phyloP scores from a whole-genome alignment of 306 rosid species.

The Corylus avellana region DNA sequence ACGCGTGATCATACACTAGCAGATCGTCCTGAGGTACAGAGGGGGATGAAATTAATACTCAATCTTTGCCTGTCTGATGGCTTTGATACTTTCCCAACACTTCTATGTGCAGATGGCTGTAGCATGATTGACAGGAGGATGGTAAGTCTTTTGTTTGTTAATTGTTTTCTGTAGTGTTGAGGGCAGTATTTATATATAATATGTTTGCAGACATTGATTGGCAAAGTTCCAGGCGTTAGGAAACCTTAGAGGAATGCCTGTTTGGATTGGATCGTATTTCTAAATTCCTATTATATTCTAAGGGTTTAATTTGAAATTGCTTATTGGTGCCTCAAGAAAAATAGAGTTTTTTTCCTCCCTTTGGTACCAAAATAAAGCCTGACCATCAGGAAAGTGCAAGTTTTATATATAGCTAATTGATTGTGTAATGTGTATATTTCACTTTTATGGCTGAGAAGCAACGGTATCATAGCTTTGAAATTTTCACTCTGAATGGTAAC shows the following conservation, averaged over 20 bases:
- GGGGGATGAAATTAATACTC: slow-evolving; percentile 28
- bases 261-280: neutral
- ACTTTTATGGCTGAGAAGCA: neutral
- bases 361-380: neutral
- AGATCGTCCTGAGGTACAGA: slow-evolving; percentile 27
- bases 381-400: neutral
- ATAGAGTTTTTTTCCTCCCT: neutral
- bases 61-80: slow-evolving; percentile 33
- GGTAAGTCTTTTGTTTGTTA: slow-evolving; percentile 7
- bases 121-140: slow-evolving; percentile 39
- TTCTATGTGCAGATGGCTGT: slow-evolving; percentile 38
- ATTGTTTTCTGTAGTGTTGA: neutral
- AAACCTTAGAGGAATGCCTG: neutral
- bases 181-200: neutral
- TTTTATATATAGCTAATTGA: neutral
- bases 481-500: neutral
- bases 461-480: neutral
- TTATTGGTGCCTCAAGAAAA: neutral
- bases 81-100: slow-evolving; percentile 37
- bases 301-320: neutral
- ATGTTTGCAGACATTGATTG: neutral
- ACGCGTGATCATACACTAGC: slow-evolving; percentile 20
- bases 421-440: neutral
- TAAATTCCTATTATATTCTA: neutral
- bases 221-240: neutral